Percentiles rank a stretch among this genome's conserved stretches.
These are phyloP conservation scores for Prunus yedoensis DNA, from an alignment of 331 rosid species.

Conservation along the genomic window DNA sequence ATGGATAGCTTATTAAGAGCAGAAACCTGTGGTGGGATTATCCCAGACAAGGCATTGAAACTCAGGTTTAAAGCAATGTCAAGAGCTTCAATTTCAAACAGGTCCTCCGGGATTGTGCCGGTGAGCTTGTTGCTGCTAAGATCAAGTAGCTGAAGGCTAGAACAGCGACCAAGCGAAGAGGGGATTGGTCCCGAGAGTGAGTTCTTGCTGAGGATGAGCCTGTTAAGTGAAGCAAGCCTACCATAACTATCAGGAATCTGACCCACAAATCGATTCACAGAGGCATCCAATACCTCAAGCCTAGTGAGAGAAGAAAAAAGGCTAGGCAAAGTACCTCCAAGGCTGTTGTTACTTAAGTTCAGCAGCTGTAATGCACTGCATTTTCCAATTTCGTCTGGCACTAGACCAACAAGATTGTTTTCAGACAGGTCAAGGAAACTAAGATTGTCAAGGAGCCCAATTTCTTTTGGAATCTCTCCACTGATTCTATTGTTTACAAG, in stretches of 20 bases:
- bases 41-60: conserved; percentile 58
- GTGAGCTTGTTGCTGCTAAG: conserved; percentile 70
- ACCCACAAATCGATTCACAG: conserved; percentile 55
- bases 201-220: conserved; percentile 59
- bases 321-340: conserved; percentile 59
- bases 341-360: conserved; percentile 71
- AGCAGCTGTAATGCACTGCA: conserved; percentile 67
- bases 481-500: conserved; percentile 57
- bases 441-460: conserved; percentile 55
- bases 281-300: conserved; percentile 72
- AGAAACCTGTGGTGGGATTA: conserved; percentile 63
- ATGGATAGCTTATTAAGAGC: conserved; percentile 61
- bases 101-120: conserved; percentile 60
- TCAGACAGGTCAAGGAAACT: conserved; percentile 74
- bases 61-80: conserved; percentile 83
- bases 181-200: conserved; percentile 68
- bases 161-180: conserved; percentile 53
- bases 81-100: conserved; percentile 62
- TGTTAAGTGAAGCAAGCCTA: conserved; percentile 53
- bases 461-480: conserved; percentile 68
- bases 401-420: conserved; percentile 57
- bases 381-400: conserved; percentile 65
- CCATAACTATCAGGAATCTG: conserved; percentile 56
- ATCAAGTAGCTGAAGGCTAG: conserved; percentile 71
- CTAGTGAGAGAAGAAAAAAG: conserved; percentile 53